phyloP scores from a whole-genome alignment of 2,329 filamentous ascomycete species.

The Lasiodiplodia theobromae region DNA sequence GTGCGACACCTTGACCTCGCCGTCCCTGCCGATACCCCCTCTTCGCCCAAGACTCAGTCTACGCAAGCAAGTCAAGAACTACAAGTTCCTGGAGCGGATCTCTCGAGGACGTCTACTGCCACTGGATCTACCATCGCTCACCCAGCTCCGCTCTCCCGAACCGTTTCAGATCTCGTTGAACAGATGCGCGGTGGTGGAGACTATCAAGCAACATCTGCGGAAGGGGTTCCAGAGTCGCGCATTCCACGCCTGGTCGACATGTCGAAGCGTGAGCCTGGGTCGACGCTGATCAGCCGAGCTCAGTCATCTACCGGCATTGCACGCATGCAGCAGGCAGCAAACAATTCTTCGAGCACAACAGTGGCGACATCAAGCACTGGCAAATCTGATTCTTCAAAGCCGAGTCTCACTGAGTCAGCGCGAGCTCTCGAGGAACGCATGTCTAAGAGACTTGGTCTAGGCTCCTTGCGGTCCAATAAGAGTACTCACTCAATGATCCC shows the following conservation, averaged over 20 bases:
- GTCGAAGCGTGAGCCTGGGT: slow-evolving; percentile 40
- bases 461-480: slow-evolving; percentile 66
- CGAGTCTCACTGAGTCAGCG: slow-evolving; percentile 44
- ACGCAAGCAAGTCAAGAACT: slow-evolving; percentile 18
- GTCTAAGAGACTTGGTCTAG: slow-evolving; percentile 73
- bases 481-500: slow-evolving; percentile 78
- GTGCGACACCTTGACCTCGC: slow-evolving; percentile 69
- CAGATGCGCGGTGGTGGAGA: slow-evolving; percentile 22
- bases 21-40: slow-evolving; percentile 51
- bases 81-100: slow-evolving; percentile 10
- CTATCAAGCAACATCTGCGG: slow-evolving; percentile 3
- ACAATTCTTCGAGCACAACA: slow-evolving; percentile 33
- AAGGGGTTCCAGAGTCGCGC: slow-evolving; percentile 40
- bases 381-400: slow-evolving; percentile 37
- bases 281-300: slow-evolving; percentile 40
- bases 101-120: slow-evolving; percentile 14
- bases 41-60: slow-evolving; percentile 19
- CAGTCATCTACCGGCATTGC: slow-evolving; percentile 40
- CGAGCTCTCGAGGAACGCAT: slow-evolving; percentile 74
- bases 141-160: slow-evolving; percentile 16
- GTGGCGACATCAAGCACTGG: slow-evolving; percentile 33
- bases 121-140: slow-evolving; percentile 1
- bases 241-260: slow-evolving; percentile 49
- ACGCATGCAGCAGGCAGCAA: slow-evolving; percentile 16
- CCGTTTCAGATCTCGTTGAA: slow-evolving; percentile 26